Base-by-base conservation (phyloP, 2,329 filamentous ascomycete genomes). In the Westerdykella aurantiaca region DNA sequence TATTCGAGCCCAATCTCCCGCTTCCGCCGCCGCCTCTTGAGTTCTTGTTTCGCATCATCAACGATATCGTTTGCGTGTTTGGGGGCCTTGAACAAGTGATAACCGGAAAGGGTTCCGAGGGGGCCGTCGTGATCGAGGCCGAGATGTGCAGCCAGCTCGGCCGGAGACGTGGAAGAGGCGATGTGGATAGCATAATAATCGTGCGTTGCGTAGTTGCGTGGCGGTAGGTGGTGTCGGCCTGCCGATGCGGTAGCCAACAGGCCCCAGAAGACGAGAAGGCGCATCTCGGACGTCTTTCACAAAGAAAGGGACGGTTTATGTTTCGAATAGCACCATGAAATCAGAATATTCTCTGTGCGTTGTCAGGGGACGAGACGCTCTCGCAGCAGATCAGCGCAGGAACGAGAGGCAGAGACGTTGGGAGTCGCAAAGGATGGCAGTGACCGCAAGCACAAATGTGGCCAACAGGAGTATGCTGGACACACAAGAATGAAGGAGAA, bases 161-260 rank as follows among this genome's bases (percentile, higher is more conserved):
- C 70, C 13, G 89, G 88, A 12, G 81, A 75, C 6, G 79, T 74
- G 31, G 78, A 73, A 11, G 79, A 71, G 46, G 85, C 80, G 59
- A 98, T 78, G 53, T 96, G 86, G 38, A 98, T 76, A 51, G 94
- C 89, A 66, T 97, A 96, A 71, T 95, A 97, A 68, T 98, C 91
- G 69, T 89, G 81, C 33, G 79, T 76, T 39, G 85, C 79, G 73
- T 94, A 87, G 61, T 93, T 79, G 56, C 86, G 84, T 50, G 76
- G 72, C 39, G 74, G 72, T 37, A 80, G 66, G 51, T 59, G 61
- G 39, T 35, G 39, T 16, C 33, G 33, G 31, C 51, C 54, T 40
- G 58, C 59, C 16, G 61, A 54, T 37, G 58, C 56, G 45, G 60
- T 60, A 25, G 64, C 63, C 42, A 68, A 57, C 51, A 67, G 58